Evolutionary conservation across 164 flowering plant species (phyloP).

Genomic region (Vitis rupestris): DNA sequence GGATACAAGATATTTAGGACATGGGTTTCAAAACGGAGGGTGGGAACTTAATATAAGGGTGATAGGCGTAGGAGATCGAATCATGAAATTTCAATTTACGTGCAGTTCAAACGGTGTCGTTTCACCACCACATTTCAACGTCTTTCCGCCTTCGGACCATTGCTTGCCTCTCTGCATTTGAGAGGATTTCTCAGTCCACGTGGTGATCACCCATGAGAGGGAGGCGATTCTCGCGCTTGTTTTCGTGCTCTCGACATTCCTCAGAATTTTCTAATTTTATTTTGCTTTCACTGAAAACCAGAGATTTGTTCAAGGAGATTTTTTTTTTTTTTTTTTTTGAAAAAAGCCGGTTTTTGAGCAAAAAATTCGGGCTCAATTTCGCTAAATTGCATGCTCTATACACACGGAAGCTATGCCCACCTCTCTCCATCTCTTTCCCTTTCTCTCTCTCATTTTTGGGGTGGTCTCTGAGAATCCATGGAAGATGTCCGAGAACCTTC

Average conservation of each 20-base stretch:
- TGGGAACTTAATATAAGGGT: no score
- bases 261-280: not conserved
- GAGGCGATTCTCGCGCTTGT: not conserved
- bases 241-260: not conserved
- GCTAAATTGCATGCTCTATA: not conserved
- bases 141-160: not conserved
- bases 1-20: no score
- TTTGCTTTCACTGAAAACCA: not conserved
- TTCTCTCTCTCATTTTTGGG: conserved; percentile 5
- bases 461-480: conserved; percentile 19
- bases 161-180: no score
- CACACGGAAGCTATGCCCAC: conserved; percentile 18
- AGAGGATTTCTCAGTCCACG: not conserved
- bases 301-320: not conserved
- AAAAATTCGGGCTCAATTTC: conserved; percentile 13
- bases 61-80: no score
- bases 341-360: conserved; percentile 20
- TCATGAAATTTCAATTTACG: no score
- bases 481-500: conserved; percentile 18
- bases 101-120: no score
- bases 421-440: conserved; percentile 11
- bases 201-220: not conserved
- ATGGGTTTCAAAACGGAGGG: no score
- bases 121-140: not conserved
- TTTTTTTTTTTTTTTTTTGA: no score